Base-by-base conservation (phyloP, 2,329 filamentous ascomycete genomes). In the Trichoderma sp. region DNA sequence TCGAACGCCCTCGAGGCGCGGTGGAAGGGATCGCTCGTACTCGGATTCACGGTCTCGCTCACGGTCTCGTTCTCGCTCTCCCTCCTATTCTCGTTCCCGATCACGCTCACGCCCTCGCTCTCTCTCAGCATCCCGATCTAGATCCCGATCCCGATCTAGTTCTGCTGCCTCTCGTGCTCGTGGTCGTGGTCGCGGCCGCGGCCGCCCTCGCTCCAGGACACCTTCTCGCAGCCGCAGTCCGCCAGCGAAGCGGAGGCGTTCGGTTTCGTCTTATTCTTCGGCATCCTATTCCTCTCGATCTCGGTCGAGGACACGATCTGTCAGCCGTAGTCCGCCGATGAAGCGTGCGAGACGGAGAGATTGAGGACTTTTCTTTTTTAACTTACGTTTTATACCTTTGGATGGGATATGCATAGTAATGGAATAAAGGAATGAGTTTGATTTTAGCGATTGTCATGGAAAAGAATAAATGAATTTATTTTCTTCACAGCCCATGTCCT, bases 31-130 rank as follows among this genome's bases (percentile, higher is more conserved):
- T 18, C 77, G 81, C 51, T 86, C 85, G 10, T 78, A 82, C 56
- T 84, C 84, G 14, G 83, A 82, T 3, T 66, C 64, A 11, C 77
- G 76, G 7, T 83, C 82, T 32, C 79, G 79, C 10, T 64, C 34
- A 83, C 83, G 2, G 76, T 66, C 34, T 83, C 83, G 2, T 76
- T 83, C 82, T 28, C 39, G 39, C 2, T 43, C 39, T n/a, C 59
- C 70, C 24, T 69, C 70, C 37, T 68, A 64, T 1, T 71, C 68
- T 8, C 70, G 70, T 13, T 66, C 71, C 5, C 73, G 73, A 10
- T 43, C 39, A 18, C 39, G 39, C 16, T 43, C 37, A 14, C 34
- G 39, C 39, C 18, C 39, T 10, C 39, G 16, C 39, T n/a, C 39
- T n/a, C 39, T n/a, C 39, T 43, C 39, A n/a, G 39, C 5, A 43